Conservation (phyloP, 768 basidiomycete species). For the Auricularia cornea region DNA sequence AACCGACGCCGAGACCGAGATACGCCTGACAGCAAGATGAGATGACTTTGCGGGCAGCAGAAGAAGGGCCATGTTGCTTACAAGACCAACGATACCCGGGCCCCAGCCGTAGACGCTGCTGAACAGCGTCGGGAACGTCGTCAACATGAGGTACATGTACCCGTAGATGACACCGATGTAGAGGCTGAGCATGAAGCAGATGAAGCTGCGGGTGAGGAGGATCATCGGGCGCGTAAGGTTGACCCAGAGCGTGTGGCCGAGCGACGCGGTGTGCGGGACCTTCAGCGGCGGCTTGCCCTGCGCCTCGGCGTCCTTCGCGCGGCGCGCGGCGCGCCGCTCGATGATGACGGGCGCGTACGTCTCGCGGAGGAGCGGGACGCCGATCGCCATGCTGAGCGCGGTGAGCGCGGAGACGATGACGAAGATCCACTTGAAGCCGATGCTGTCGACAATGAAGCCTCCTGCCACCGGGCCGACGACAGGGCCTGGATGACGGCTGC, state of each 20-base stretch:
- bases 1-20: constrained; percentile 33
- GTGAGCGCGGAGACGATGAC: constrained; percentile 39
- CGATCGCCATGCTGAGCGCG: constrained; percentile 26
- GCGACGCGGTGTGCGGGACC: neutral
- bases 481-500: no score
- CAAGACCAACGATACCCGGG: constrained; percentile 45
- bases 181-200: neutral
- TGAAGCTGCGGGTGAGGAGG: constrained; percentile 34
- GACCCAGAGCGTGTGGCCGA: constrained; percentile 39
- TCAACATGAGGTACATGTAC: constrained; percentile 54
- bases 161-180: constrained; percentile 13
- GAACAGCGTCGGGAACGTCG: constrained; percentile 50
- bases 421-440: constrained; percentile 44
- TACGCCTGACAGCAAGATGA: constrained; percentile 19
- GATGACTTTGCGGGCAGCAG: neutral
- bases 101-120: constrained; percentile 30
- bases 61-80: constrained; percentile 39
- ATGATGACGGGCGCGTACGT: constrained; percentile 70
- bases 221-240: constrained; percentile 54
- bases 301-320: constrained; percentile 8
- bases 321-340: constrained; percentile 29
- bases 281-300: constrained; percentile 21
- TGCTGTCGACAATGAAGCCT: constrained; percentile 50
- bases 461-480: constrained; percentile 57
- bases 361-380: constrained; percentile 56